Base-by-base conservation (phyloP, 2,329 filamentous ascomycete genomes). In the Nemania serpens region DNA sequence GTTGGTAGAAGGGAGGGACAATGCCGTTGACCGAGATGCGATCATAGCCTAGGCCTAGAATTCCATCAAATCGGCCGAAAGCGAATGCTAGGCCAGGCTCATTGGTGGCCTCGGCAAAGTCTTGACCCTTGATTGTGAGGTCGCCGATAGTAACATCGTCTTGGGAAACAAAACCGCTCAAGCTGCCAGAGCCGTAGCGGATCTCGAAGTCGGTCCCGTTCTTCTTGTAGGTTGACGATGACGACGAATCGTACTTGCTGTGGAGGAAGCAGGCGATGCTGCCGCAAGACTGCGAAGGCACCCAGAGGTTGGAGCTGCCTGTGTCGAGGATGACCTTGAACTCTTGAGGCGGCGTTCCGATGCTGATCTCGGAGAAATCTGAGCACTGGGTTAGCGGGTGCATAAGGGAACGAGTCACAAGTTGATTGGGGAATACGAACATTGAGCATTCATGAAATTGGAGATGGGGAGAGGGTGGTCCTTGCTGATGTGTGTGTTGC, bases 241-340 rank as follows among this genome's bases (percentile, higher is more conserved):
- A 81, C 39, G 88, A 90, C 60, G 93, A 95, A 79, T 98, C 93
- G 82, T 98, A 99, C 82, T 96, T 99, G 78, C 80, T 88, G 84
- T 99, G 95, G 62, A 99, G 88, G 81, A 94, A 99, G 86, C 95
- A 99, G 67, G 95, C 96, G 74, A 99, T 99, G 75, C 93, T 97
- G 75, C 86, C 88, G 78, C 96, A 99, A 74, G 92, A 84, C 59
- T 86, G 83, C 22, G 93, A 97, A 41, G 96, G 96, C 62, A 99
- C 93, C 96, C 96, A 99, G 66, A 99, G 86, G 84, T 99, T 99
- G 77, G 95, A 98, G 84, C 93, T 97, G 72, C 95, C 95, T 29
- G 95, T 99, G 78, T 99, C 95, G 67, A 99, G 89, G 67, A 99
- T 90, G 69, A 99, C 96, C 86, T 99, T 99, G 88, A 99, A 99